phyloP scores from a whole-genome alignment of 441 rosid species.

The Macaranga tanarius region DNA sequence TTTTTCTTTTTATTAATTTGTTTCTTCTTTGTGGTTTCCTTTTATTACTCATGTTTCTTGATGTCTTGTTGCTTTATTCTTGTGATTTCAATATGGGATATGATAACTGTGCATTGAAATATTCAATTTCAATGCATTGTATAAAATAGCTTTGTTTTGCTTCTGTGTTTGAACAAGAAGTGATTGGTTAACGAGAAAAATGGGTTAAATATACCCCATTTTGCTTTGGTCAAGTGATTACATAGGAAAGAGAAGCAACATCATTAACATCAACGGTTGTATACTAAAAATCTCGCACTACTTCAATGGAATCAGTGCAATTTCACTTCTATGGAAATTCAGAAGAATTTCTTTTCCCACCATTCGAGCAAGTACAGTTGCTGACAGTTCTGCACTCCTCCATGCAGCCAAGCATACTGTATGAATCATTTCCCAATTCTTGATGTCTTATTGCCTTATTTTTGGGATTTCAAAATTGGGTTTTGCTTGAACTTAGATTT shows the following conservation, averaged over 20 bases:
- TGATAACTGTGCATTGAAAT: too few species aligned
- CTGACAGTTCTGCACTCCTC: slow-evolving; percentile 42
- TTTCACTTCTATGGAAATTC: neutral
- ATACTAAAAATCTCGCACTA: neutral
- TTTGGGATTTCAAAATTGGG: neutral
- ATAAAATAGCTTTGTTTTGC: neutral
- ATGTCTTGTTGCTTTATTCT: neutral
- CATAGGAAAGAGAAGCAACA: slow-evolving; percentile 10
- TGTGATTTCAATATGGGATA: neutral
- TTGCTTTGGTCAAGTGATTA: slow-evolving; percentile 18
- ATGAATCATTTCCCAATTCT: neutral
- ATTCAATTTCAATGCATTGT: neutral
- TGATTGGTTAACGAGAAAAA: too few species aligned
- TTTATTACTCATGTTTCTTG: too few species aligned
- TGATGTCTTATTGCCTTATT: neutral
- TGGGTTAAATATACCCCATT: too few species aligned
- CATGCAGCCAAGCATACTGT: slow-evolving; percentile 75
- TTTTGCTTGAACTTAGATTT: neutral
- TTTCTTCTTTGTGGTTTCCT: too few species aligned
- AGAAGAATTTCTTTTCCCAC: slow-evolving; percentile 9
- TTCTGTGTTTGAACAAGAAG: too few species aligned
- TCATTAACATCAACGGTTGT: slow-evolving; percentile 20
- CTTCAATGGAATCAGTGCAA: slow-evolving; percentile 5
- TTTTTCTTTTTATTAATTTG: too few species aligned
- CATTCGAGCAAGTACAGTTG: slow-evolving; percentile 25